phyloP scores from a whole-genome alignment of 345 rosid species.

The Eucalyptus leucophloia region DNA sequence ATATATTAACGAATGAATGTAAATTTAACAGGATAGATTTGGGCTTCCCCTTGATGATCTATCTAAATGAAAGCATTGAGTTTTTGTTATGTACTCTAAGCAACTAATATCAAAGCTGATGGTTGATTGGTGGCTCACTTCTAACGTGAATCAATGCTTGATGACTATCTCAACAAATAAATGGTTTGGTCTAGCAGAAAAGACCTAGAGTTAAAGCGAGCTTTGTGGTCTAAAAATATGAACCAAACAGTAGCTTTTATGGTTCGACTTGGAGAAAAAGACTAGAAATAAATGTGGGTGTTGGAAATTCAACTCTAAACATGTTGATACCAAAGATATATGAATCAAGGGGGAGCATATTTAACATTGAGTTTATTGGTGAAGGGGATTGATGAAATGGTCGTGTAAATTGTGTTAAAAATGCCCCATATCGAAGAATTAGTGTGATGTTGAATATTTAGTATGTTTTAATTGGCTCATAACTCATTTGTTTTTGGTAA shows the following conservation, averaged over 20 bases:
- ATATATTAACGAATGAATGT: fast-evolving
- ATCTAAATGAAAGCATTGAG: background rate
- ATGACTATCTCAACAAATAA: background rate
- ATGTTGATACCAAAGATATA: background rate
- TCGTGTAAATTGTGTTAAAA: background rate
- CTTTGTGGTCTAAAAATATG: background rate
- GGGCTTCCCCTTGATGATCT: fast-evolving
- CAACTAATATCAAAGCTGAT: background rate
- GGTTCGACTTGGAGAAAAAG: background rate
- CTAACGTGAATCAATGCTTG: background rate
- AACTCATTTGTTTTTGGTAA: fast-evolving
- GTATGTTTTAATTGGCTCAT: background rate
- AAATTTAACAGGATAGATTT: fast-evolving
- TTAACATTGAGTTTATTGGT: fast-evolving
- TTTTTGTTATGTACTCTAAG: fast-evolving
- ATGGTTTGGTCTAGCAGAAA: background rate
- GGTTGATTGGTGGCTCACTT: background rate
- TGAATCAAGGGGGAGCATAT: background rate
- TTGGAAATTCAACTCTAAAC: background rate
- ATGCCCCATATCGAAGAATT: background rate
- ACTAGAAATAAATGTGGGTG: background rate
- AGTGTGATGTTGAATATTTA: background rate
- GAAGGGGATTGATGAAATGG: background rate
- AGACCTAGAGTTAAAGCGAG: background rate
- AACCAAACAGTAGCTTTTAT: background rate